Conservation (phyloP, 208 protist genomes). For the Acanthamoeba sp. region DNA sequence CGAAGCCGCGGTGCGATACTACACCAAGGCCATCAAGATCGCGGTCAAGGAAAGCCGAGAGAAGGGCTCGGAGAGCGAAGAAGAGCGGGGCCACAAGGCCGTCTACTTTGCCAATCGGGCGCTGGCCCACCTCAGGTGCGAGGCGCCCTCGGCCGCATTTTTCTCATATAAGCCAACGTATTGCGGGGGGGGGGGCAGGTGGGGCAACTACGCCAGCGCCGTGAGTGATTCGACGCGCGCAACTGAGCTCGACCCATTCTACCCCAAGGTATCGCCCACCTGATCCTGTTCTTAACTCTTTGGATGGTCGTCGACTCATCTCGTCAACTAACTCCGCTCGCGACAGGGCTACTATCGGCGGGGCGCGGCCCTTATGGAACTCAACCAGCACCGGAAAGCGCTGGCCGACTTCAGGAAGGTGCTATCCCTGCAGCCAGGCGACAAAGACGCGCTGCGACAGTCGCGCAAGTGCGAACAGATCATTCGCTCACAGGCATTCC, state of each 20-base stretch:
- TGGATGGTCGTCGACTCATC: too few relatives aligned
- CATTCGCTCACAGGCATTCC: background rate
- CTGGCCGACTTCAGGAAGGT: constrained; percentile 11
- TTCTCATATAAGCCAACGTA: too few relatives aligned
- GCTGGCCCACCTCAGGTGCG: constrained; percentile 29
- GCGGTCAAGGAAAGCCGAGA: background rate
- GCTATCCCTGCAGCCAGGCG: background rate
- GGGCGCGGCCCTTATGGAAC: background rate
- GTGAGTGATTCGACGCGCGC: constrained; percentile 11
- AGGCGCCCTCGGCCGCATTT: too few relatives aligned
- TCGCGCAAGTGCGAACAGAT: constrained; percentile 6
- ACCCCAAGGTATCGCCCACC: too few relatives aligned
- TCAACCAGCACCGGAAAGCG: constrained; percentile 9
- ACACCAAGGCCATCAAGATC: constrained; percentile 30
- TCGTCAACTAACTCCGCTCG: too few relatives aligned
- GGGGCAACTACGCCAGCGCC: constrained; percentile 20
- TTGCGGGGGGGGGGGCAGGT: background rate
- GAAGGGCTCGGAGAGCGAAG: constrained; percentile 2
- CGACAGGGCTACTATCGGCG: constrained; percentile 33
- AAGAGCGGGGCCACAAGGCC: background rate
- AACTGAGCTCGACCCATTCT: background rate
- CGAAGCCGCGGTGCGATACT: constrained; percentile 27
- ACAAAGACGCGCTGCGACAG: background rate
- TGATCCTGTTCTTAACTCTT: too few relatives aligned
- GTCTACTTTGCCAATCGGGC: constrained; percentile 30